Conservation (phyloP, 2,329 filamentous ascomycete genomes). For the Apiospora hydei region DNA sequence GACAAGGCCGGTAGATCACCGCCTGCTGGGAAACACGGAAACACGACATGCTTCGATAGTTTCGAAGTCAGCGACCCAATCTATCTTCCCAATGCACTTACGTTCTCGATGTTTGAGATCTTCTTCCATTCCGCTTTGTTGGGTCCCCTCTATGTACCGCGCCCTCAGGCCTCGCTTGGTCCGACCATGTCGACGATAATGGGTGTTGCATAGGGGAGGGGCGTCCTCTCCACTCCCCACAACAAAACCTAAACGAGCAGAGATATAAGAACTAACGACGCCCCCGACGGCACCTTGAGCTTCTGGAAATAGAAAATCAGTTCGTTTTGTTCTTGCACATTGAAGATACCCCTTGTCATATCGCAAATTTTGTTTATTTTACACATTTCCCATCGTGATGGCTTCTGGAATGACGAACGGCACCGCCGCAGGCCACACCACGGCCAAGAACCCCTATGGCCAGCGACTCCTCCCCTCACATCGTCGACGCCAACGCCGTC, state of each 20-base stretch:
- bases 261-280: not conserved
- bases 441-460: constrained; percentile 22
- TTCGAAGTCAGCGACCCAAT: not conserved
- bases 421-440: not conserved
- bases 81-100: not conserved
- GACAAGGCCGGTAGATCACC: constrained; percentile 4
- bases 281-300: not conserved
- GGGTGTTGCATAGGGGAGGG: not conserved
- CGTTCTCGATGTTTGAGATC: constrained; percentile 2
- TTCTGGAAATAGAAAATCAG: not conserved
- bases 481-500: constrained; percentile 48
- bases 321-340: not conserved
- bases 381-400: not conserved
- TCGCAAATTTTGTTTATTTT: not conserved
- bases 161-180: not conserved
- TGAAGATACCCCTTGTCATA: not conserved
- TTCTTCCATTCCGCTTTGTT: not conserved
- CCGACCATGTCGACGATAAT: not conserved
- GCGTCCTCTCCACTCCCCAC: not conserved
- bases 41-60: not conserved
- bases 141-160: not conserved
- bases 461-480: constrained; percentile 45
- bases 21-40: not conserved
- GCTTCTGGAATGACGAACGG: constrained; percentile 4
- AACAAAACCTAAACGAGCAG: not conserved